Evolutionary conservation across 2,329 filamentous ascomycete species (phyloP), one percentile per base, ranked within the genome.

Genomic region (Falciphora oryzae): DNA sequence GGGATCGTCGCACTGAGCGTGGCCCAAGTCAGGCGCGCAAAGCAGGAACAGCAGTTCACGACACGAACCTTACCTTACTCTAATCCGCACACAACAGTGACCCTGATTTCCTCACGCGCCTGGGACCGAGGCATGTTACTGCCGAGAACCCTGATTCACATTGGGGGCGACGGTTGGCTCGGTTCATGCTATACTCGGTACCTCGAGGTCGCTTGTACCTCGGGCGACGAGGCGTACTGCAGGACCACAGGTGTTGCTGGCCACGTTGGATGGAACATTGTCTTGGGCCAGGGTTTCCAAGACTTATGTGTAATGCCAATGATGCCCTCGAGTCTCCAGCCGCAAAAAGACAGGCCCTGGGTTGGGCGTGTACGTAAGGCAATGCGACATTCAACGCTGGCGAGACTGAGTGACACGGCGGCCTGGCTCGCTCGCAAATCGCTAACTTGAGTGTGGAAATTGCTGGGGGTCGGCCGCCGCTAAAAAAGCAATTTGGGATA

Each of bases 251-350:
- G 38, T 22, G 14, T 22, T 22, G 38, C 3, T 3, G 2, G 44
- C 18, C 44, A n/a, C 18, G 44, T n/a, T 53, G 44, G 38, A 22
- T 18, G 38, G 38, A 44, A 4, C 18, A 44, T 44, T 44, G 38
- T 18, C 38, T 18, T 2, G 4, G 16, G 44, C 44, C 22, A n/a
- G 22, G 44, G 44, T 53, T 11, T 8, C 16, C 44, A 22, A 44
- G 44, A 53, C 18, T 53, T 53, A n/a, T 53, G 44, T 53, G 44
- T 53, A 53, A 53, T 53, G 44, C 44, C 44, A 53, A 53, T 53
- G 18, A 11, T n/a, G 18, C 22, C 22, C 44, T 53, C 22, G 44
- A n/a, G 18, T 53, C 22, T 22, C 44, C 7, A n/a, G 44, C 44
- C 7, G 44, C 8, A 22, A 53, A 53, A 8, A 3, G 22, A 53